These are phyloP conservation scores for Phialocephala sp. DNA, from an alignment of 2,329 filamentous ascomycete genomes.

Conservation along the genomic window DNA sequence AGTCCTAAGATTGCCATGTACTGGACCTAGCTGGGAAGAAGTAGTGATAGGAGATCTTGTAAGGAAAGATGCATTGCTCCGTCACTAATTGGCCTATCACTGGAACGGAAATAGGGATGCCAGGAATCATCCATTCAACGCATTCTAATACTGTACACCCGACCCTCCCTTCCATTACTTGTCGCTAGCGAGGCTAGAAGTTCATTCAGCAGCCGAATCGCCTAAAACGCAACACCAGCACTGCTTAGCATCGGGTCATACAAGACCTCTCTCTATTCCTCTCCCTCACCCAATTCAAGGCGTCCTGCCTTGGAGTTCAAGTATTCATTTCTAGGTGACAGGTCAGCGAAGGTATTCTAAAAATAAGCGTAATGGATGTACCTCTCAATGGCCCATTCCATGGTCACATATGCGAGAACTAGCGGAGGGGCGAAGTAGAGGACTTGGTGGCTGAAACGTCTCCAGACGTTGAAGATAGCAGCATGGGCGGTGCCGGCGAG, in stretches of 20 bases:
- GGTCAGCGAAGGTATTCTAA: slow-evolving; percentile 12
- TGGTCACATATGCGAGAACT: slow-evolving; percentile 76
- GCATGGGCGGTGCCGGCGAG: slow-evolving; percentile 78
- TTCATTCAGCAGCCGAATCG: slow-evolving; percentile 24
- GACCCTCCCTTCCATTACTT: slow-evolving; percentile 23
- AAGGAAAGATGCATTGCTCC: not conserved
- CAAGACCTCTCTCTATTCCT: slow-evolving; percentile 37
- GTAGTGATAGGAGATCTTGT: not conserved
- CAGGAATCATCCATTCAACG: slow-evolving; percentile 33
- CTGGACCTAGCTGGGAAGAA: not conserved
- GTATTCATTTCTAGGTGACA: slow-evolving; percentile 70
- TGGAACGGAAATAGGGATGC: not conserved
- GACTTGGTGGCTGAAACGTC: slow-evolving; percentile 83
- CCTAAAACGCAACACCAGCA: slow-evolving; percentile 37
- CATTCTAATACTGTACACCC: slow-evolving; percentile 41
- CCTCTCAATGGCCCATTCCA: slow-evolving; percentile 93
- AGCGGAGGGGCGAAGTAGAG: slow-evolving; percentile 87
- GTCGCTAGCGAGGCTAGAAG: slow-evolving; percentile 23
- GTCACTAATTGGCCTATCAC: not conserved
- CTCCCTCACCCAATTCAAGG: slow-evolving; percentile 54
- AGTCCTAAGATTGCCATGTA: not conserved
- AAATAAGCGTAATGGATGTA: slow-evolving; percentile 54
- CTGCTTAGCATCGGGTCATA: slow-evolving; percentile 31
- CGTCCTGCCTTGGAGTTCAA: slow-evolving; percentile 80
- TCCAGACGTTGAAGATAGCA: slow-evolving; percentile 94